Evolutionary conservation across 345 rosid genomes (phyloP).

Genomic region (Eucalyptus marginata): DNA sequence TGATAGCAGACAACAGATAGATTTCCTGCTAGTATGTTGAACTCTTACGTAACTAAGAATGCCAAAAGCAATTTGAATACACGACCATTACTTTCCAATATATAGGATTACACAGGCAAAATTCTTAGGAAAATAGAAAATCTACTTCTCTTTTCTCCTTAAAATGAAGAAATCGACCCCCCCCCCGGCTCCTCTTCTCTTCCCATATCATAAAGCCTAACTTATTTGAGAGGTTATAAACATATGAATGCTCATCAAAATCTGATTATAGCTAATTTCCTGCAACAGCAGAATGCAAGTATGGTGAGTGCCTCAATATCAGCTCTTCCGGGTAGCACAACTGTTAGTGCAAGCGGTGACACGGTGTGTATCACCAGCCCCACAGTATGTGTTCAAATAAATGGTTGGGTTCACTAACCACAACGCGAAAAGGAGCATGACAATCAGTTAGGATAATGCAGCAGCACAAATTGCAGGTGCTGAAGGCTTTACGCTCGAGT

Average conservation of each 20-base stretch:
- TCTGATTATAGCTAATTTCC: background rate
- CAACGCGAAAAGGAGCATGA: background rate
- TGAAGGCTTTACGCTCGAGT: background rate
- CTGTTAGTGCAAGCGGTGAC: background rate
- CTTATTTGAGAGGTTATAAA: background rate
- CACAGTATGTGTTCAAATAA: background rate
- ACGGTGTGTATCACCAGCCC: background rate
- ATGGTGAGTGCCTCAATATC: background rate
- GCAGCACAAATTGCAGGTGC: background rate
- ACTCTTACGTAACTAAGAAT: background rate
- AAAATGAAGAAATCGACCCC: background rate
- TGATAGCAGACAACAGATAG: background rate
- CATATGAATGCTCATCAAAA: background rate
- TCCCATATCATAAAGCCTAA: background rate
- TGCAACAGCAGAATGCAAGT: background rate
- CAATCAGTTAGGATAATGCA: background rate
- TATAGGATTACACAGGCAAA: background rate
- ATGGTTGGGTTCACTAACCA: background rate
- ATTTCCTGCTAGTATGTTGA: background rate
- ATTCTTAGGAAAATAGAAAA: background rate
- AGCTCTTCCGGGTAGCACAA: background rate
- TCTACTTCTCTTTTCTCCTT: background rate
- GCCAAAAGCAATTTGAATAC: background rate
- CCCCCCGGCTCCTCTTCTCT: too few relatives aligned
- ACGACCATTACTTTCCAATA: background rate